Evolutionary conservation across 306 rosid genomes (phyloP).

Genomic region (Corylus avellana): DNA sequence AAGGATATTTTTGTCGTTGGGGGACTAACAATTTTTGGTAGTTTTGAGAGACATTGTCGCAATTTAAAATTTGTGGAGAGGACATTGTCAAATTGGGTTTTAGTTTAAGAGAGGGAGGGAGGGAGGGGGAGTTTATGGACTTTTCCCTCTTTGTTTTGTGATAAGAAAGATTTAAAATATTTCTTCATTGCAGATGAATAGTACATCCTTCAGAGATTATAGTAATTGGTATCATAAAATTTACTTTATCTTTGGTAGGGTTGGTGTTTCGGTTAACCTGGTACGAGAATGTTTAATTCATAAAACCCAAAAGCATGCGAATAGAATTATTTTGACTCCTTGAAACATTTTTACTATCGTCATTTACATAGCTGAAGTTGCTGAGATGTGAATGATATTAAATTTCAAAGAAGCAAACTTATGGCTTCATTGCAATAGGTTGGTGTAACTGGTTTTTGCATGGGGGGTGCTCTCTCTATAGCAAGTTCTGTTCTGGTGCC

Average conservation of each 20-base stretch:
- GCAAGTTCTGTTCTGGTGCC: slow-evolving; percentile 93
- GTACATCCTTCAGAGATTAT: background rate
- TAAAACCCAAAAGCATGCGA: background rate
- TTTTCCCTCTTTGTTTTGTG: too few species aligned
- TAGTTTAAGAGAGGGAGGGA: too few species aligned
- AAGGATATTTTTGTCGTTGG: background rate
- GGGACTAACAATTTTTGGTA: background rate
- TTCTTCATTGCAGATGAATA: background rate
- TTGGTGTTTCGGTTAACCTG: too few species aligned
- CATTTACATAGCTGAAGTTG: background rate
- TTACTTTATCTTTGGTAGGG: background rate
- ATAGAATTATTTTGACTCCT: background rate
- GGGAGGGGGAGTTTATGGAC: too few species aligned
- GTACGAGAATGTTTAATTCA: too few species aligned
- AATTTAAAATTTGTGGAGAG: too few species aligned
- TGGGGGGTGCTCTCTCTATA: slow-evolving; percentile 98
- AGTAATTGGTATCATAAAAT: background rate
- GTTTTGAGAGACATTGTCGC: too few species aligned
- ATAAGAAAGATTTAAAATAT: too few species aligned
- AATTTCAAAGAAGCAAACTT: slow-evolving; percentile 7
- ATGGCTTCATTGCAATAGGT: slow-evolving; percentile 46
- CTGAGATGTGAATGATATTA: background rate
- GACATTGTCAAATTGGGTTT: too few species aligned
- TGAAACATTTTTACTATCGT: background rate
- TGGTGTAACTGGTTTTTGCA: slow-evolving; percentile 96